These are phyloP conservation scores for Xylaria castorea DNA, from an alignment of 495 filamentous ascomycete genomes.

Conservation along the genomic window DNA sequence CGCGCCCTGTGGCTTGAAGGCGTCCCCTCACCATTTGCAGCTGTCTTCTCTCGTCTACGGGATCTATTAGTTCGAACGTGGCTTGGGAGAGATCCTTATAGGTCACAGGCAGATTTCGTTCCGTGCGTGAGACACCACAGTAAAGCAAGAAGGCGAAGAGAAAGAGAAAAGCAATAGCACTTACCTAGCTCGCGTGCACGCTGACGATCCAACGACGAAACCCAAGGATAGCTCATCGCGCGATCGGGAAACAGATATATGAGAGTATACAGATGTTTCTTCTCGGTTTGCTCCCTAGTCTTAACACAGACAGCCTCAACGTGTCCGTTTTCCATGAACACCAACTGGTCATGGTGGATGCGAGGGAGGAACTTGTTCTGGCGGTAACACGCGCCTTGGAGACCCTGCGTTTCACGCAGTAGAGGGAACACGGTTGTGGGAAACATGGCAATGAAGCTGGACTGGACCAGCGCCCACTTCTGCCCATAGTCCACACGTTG, in stretches of 20 bases:
- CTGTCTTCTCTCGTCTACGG: slow-evolving; percentile 32
- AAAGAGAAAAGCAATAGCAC: slow-evolving; percentile 27
- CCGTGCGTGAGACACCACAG: not conserved
- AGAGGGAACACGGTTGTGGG: slow-evolving; percentile 30
- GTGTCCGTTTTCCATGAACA: slow-evolving; percentile 37
- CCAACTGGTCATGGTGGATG: slow-evolving; percentile 32
- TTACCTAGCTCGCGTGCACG: slow-evolving; percentile 43
- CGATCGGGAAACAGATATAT: slow-evolving; percentile 50
- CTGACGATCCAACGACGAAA: slow-evolving; percentile 37
- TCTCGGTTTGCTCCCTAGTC: slow-evolving; percentile 29
- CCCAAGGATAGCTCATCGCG: slow-evolving; percentile 48
- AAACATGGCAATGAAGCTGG: slow-evolving; percentile 40
- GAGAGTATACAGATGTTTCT: slow-evolving; percentile 38
- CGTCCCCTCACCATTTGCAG: slow-evolving; percentile 24
- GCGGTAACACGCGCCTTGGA: slow-evolving; percentile 50
- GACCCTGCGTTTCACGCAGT: slow-evolving; percentile 34
- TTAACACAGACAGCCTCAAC: slow-evolving; percentile 24
- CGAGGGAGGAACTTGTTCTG: slow-evolving; percentile 41
- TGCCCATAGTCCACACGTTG: slow-evolving; percentile 45
- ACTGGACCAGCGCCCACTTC: slow-evolving; percentile 41
- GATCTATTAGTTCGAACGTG: slow-evolving; percentile 14
- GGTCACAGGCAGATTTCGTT: not conserved
- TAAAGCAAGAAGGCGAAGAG: not conserved
- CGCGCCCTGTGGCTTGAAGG: slow-evolving; percentile 22
- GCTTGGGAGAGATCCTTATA: not conserved